Base-by-base conservation (phyloP, 495 filamentous ascomycete genomes). In the Glonium stellatum region DNA sequence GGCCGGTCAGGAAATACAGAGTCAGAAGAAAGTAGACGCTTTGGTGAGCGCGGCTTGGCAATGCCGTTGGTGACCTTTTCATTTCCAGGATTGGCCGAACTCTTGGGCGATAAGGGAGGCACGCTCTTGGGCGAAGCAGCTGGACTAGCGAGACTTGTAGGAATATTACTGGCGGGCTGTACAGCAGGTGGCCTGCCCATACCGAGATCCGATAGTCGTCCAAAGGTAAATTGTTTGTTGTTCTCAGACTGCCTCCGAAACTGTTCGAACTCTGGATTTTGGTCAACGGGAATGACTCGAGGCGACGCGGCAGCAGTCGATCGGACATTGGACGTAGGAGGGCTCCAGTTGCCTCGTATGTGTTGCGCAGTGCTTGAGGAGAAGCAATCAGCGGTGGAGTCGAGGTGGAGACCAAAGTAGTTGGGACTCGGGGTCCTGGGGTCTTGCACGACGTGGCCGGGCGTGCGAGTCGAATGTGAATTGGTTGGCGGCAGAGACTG, bases 361-460 rank as follows among this genome's bases (percentile, higher is more conserved):
- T 80, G 71, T 8, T 83, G 77, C 19, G 83, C 73, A 44, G 78
- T 74, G 50, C 77, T 78, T 1, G 86, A 87, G 51, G 83, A 78
- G 55, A 80, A 76, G n/a, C 80, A 71, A 62, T 87, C 84, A 49
- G 66, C 76, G 22, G 72, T 59, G 34, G 80, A 76, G 44, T 92
- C 87, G 54, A 87, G 73, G 31, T 78, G 74, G 50, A 93, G 78
- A 48, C 85, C 86, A 64, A 96, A 96, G 72, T 96, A 96, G 69
- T 86, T 89, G 19, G 89, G 86, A 68, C 87, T 89, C 19, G 85
- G 70, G 37, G 21, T 55, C 65, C 21, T 59, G 51, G 34, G 52
- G 23, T 41, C 49, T 21, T 21, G 54, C 5, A 18, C 4, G 53
- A 42, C 36, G 23, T 22, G 51, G 47, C 41, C 31, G 11, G 65